Conservation (phyloP, 2,329 filamentous ascomycete genomes). For the Talaromyces pinophilus region DNA sequence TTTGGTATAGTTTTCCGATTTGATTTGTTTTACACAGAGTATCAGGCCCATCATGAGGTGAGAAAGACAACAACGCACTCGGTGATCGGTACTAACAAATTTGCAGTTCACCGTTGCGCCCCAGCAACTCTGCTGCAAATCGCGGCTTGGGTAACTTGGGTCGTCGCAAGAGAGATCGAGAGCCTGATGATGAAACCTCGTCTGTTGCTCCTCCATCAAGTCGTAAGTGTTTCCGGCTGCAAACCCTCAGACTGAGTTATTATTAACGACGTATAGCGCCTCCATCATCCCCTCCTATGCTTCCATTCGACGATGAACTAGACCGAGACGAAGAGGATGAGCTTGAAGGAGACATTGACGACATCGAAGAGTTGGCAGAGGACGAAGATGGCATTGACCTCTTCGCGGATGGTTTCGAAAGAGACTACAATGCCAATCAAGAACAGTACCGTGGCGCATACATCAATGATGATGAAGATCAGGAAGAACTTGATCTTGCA, state of each 20-base stretch:
- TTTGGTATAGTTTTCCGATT: background rate
- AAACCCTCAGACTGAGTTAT: background rate
- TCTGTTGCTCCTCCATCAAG: constrained; percentile 64
- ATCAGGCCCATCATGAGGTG: constrained; percentile 22
- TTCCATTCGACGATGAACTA: constrained; percentile 52
- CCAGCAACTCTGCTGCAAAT: constrained; percentile 81
- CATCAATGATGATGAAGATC: constrained; percentile 67
- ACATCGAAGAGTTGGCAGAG: constrained; percentile 68
- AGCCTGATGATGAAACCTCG: constrained; percentile 64
- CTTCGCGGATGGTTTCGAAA: constrained; percentile 67
- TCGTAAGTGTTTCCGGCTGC: constrained; percentile 48
- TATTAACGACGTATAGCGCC: constrained; percentile 37
- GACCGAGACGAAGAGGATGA: constrained; percentile 58
- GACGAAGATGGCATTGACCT: constrained; percentile 70
- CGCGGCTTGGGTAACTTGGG: constrained; percentile 61
- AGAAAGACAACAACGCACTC: constrained; percentile 10
- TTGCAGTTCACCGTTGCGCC: constrained; percentile 75
- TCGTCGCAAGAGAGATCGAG: constrained; percentile 64
- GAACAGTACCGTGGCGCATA: constrained; percentile 60
- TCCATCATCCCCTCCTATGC: constrained; percentile 63
- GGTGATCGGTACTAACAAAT: constrained; percentile 2
- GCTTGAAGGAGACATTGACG: constrained; percentile 64
- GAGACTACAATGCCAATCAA: constrained; percentile 55
- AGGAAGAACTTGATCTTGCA: constrained; percentile 61
- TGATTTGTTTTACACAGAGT: constrained; percentile 3